Base-by-base conservation (phyloP, 805 yeast species). In the Maudiozyma barnettii region DNA sequence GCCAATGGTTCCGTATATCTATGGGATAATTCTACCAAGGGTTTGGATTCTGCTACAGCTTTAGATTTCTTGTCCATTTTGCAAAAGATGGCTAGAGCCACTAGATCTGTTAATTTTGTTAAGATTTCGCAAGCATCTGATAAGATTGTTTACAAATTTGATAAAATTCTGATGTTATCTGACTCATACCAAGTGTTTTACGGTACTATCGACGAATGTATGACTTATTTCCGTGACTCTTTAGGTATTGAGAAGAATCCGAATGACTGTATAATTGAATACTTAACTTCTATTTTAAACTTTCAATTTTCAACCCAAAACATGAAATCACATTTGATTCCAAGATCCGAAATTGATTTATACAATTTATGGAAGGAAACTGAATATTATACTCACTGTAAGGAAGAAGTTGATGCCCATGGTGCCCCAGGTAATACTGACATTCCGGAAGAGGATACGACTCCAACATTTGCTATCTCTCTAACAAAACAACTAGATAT, bases 181-280 rank as follows among this genome's bases (percentile, higher is more conserved):
- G 76, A 72, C 49, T 74, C 76, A 29, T 66, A 70, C 52, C 75
- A 74, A 60, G 70, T 74, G 19, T 75, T 56, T 56, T 74, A 66
- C 54, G 78, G 78, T 48, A 59, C 68, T 43, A 68, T 72, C 7
- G 57, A 54, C 29, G 61, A 60, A 30, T 76, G 78, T 44, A 66
- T 69, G 59, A 68, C 63, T 14, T 78, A 67, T 54, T 79, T 79
- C 57, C 55, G 64, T 41, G 63, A 66, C 18, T 44, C 48, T 12
- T 70, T 79, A 77, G 84, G 82, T 22, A 78, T 64, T 59, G 65
- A 66, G 23, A 76, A 78, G 54, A 71, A 75, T 41, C 70, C 73
- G 45, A 73, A 82, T 65, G 79, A 77, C 58, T 76, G 82, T 31
- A 77, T 81, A 39, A 75, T 81, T n/a, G 85, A 79, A 59, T 79